Conservation (phyloP, 805 yeast genomes). For the Blastobotrys mokoenaii region DNA sequence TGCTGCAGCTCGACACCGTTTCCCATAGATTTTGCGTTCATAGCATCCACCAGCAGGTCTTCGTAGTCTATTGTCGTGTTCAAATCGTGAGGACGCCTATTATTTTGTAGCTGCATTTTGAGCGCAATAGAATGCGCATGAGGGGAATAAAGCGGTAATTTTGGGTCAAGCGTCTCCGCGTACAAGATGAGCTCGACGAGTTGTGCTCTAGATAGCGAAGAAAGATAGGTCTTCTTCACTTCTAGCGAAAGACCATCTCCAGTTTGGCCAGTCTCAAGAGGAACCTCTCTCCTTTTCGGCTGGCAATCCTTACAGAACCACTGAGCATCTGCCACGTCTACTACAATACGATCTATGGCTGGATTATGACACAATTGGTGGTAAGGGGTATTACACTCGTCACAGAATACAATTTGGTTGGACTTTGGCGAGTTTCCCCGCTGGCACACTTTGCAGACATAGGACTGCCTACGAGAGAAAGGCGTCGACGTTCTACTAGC, state of each 20-base stretch:
- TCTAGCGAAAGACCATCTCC: constrained; percentile 28
- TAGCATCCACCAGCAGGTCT: constrained; percentile 27
- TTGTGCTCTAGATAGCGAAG: constrained; percentile 32
- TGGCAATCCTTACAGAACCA: constrained; percentile 34
- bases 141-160: constrained; percentile 32
- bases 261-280: constrained; percentile 31
- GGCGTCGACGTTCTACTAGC: constrained; percentile 8
- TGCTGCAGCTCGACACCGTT: constrained; percentile 20
- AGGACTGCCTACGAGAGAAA: constrained; percentile 17
- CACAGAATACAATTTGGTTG: constrained; percentile 33
- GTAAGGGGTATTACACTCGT: constrained; percentile 33
- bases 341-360: constrained; percentile 30
- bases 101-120: constrained; percentile 26
- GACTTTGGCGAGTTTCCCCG: constrained; percentile 30
- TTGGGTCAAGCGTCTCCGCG: constrained; percentile 31
- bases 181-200: constrained; percentile 32
- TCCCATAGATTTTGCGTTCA: constrained; percentile 25
- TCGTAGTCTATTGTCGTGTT: constrained; percentile 23
- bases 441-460: constrained; percentile 32
- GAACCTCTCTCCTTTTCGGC: constrained; percentile 27
- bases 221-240: constrained; percentile 31
- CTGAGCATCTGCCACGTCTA: constrained; percentile 33
- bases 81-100: constrained; percentile 17
- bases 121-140: constrained; percentile 27
- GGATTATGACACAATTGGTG: constrained; percentile 35